Percentiles rank a stretch among this genome's conserved stretches.
phyloP scores from a whole-genome alignment of 352 stramenopile genomes.

The Detonula confervacea region DNA sequence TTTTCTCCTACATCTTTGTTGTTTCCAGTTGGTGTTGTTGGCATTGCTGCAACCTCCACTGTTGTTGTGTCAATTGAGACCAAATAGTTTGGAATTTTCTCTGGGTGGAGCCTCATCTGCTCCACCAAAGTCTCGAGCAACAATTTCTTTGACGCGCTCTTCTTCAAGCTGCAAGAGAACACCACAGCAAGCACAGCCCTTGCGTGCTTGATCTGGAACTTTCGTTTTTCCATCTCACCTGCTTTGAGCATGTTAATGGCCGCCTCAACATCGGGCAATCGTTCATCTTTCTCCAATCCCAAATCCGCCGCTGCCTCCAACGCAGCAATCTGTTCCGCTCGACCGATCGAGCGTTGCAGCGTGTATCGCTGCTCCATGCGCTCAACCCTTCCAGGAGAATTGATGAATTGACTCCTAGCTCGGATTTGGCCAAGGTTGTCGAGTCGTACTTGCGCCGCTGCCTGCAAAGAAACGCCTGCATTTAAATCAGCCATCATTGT shows the following conservation, averaged over 20 bases:
- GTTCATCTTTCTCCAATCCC: not conserved
- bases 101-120: not conserved
- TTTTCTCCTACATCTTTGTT: not conserved
- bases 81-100: not conserved
- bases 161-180: not conserved
- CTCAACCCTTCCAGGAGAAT: not conserved
- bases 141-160: not conserved
- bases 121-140: not conserved
- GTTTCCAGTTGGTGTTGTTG: not conserved
- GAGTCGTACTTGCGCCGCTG: conserved; percentile 1
- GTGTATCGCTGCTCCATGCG: not conserved
- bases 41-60: not conserved
- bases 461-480: not conserved
- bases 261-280: not conserved
- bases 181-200: not conserved
- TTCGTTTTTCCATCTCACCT: not conserved
- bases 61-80: not conserved
- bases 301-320: no score
- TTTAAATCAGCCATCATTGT: not conserved
- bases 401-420: not conserved
- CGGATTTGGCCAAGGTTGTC: conserved; percentile 9
- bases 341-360: conserved; percentile 1
- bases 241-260: not conserved
- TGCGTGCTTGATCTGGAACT: not conserved
- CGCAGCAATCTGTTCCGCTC: not conserved